Base-by-base conservation (phyloP, 371 early-diverging fungal species). In the Mucor indicus region DNA sequence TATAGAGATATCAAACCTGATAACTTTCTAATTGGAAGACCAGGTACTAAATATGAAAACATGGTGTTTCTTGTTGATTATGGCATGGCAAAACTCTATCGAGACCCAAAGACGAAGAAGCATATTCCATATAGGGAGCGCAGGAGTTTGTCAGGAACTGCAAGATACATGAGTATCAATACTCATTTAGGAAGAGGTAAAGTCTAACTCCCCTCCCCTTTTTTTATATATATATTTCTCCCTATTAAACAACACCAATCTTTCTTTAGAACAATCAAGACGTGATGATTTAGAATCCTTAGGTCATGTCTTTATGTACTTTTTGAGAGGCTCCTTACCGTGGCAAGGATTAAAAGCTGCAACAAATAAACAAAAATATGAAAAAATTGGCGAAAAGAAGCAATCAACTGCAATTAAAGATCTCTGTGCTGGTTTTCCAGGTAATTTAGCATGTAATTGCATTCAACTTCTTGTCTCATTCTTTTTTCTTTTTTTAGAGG, bases 1-100 rank as follows among this genome's bases (percentile, higher is more conserved):
- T 99, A 99, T 70, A 86, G 99, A 52, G 99, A 99, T 68, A 98
- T 99, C 60, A 99, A 99, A 67, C 99, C 99, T 19, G 99, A 99
- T 67, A 99, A 99, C 75, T 99, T 99, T 67, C 73, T 95, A 20
- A 85, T 94, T 49, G 93, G 95, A 24, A 70, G 87, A 20, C 83
- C 89, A 4, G 68, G 77, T 42, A 76, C 80, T 15, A 76, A 83
- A 24, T 66, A 76, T 41, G 72, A 77, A 11, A 76, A 78, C 48
- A 65, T 65, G 32, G 69, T 87, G 12, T 86, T 80, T 56, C 78
- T 90, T 59, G 79, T 98, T 38, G 98, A 98, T 64, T 92, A 91
- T 71, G 98, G 98, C 38, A 90, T 98, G 88, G 92, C 92, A 19
- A 98, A 98, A 60, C 81, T 83, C 38, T 96, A 91, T 59, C 76